These are phyloP conservation scores for Candida albicans DNA, from an alignment of 1,139 yeast genomes.

Conservation along the genomic window DNA sequence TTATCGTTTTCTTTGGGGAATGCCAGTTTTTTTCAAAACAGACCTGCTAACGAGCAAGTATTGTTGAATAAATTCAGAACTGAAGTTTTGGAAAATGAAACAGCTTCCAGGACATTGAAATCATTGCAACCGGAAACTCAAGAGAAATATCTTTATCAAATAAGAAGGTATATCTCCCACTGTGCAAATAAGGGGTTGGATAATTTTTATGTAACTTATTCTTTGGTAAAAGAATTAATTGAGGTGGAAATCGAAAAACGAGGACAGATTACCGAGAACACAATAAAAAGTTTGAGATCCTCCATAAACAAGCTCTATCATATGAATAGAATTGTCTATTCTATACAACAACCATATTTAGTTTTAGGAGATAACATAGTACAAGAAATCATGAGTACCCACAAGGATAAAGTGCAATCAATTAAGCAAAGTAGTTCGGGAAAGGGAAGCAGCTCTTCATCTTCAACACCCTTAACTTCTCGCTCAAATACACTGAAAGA, in stretches of 20 bases:
- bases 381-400: constrained; percentile 8
- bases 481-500: constrained; percentile 5
- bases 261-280: constrained; percentile 11
- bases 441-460: constrained; percentile 1
- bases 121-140: constrained; percentile 10
- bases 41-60: constrained; percentile 1
- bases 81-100: constrained; percentile 11
- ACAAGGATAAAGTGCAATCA: constrained; percentile 1
- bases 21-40: not conserved
- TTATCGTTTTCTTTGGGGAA: not conserved
- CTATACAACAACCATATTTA: constrained; percentile 9
- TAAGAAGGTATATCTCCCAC: constrained; percentile 10
- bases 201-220: constrained; percentile 11
- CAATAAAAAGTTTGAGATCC: constrained; percentile 12
- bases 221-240: constrained; percentile 11
- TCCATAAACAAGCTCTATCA: constrained; percentile 11
- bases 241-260: constrained; percentile 7
- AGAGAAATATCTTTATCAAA: constrained; percentile 13
- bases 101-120: constrained; percentile 6
- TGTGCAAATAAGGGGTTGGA: constrained; percentile 14
- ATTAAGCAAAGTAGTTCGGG: not conserved
- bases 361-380: constrained; percentile 11
- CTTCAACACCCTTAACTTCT: constrained; percentile 1
- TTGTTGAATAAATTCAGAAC: constrained; percentile 12
- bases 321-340: constrained; percentile 14